Evolutionary conservation across 2,329 filamentous ascomycete genomes (phyloP).

Genomic region (Diplodia corticola): DNA sequence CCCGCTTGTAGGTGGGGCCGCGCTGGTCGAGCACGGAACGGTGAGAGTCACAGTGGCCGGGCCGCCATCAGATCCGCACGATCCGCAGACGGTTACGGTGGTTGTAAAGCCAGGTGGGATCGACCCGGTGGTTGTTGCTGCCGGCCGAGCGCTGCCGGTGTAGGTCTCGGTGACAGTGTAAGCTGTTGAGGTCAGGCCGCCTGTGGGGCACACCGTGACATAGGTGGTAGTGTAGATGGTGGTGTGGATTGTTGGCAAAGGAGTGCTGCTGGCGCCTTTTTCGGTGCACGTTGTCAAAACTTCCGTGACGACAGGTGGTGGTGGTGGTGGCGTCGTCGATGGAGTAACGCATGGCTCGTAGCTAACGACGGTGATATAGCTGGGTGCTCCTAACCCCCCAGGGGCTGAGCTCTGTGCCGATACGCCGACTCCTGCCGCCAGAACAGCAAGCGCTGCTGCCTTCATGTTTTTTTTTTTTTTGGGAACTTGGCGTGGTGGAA

Average conservation of each 20-base stretch:
- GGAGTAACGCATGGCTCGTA: slow-evolving; percentile 8
- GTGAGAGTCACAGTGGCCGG: slow-evolving; percentile 26
- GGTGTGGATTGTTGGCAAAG: slow-evolving; percentile 19
- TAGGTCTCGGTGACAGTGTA: slow-evolving; percentile 39
- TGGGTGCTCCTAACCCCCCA: neutral
- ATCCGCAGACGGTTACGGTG: slow-evolving; percentile 28
- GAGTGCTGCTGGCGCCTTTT: neutral
- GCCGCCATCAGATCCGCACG: slow-evolving; percentile 20
- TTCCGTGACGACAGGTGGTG: slow-evolving; percentile 28
- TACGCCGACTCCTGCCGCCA: slow-evolving; percentile 8
- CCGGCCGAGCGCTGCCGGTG: slow-evolving; percentile 23
- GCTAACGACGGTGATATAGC: slow-evolving; percentile 18
- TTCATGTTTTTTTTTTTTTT: neutral
- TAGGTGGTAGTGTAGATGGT: slow-evolving; percentile 33
- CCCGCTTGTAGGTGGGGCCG: neutral
- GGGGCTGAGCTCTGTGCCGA: slow-evolving; percentile 5
- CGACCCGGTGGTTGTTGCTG: slow-evolving; percentile 14
- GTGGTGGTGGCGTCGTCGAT: neutral
- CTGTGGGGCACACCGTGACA: slow-evolving; percentile 29
- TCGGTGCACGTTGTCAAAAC: slow-evolving; percentile 31
- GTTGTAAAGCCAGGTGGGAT: slow-evolving; percentile 29
- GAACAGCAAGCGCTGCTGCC: slow-evolving; percentile 5
- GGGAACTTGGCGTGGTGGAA: neutral
- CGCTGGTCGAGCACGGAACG: slow-evolving; percentile 23
- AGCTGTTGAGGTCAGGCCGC: slow-evolving; percentile 28